Evolutionary conservation across 768 basidiomycete genomes (phyloP).

Genomic region (Multifurca ochricompacta): DNA sequence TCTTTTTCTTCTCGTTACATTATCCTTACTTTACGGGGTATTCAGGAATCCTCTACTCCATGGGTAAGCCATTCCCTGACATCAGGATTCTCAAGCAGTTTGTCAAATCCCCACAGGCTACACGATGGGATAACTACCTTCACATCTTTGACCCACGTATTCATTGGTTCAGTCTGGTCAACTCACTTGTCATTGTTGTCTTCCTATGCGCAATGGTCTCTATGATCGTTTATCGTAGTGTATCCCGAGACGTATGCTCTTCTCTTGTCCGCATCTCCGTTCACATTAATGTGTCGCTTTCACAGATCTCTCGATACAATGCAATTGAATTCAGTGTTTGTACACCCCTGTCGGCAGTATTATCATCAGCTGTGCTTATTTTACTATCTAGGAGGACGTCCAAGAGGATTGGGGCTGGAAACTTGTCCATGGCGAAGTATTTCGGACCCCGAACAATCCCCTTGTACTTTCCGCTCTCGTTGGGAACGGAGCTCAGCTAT

Average conservation of each 20-base stretch:
- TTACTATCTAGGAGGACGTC: slow-evolving; percentile 68
- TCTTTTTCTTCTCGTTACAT: slow-evolving; percentile 3
- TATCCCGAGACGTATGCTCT: slow-evolving; percentile 72
- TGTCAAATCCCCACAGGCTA: slow-evolving; percentile 47
- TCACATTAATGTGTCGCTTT: background rate
- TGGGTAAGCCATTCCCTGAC: slow-evolving; percentile 45
- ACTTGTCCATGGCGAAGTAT: slow-evolving; percentile 93
- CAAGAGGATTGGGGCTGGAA: slow-evolving; percentile 99
- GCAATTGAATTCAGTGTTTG: slow-evolving; percentile 82
- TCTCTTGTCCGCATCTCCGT: background rate
- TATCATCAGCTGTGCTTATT: background rate
- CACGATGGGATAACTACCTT: slow-evolving; percentile 94
- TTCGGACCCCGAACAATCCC: slow-evolving; percentile 71
- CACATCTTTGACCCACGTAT: slow-evolving; percentile 91
- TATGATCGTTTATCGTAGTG: slow-evolving; percentile 79
- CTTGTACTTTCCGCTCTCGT: slow-evolving; percentile 76
- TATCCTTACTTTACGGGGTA: background rate
- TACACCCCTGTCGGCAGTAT: background rate
- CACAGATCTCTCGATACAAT: slow-evolving; percentile 85
- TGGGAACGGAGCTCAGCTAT: slow-evolving; percentile 86
- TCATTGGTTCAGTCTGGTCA: slow-evolving; percentile 94
- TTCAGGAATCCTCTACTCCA: slow-evolving; percentile 73
- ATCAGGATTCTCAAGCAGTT: background rate
- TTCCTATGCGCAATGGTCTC: slow-evolving; percentile 93
- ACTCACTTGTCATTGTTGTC: slow-evolving; percentile 83